Percentiles rank a stretch among this genome's conserved stretches.
phyloP scores from a whole-genome alignment of 1,284 basidiomycete genomes.

The Marasmius tenuissimus region DNA sequence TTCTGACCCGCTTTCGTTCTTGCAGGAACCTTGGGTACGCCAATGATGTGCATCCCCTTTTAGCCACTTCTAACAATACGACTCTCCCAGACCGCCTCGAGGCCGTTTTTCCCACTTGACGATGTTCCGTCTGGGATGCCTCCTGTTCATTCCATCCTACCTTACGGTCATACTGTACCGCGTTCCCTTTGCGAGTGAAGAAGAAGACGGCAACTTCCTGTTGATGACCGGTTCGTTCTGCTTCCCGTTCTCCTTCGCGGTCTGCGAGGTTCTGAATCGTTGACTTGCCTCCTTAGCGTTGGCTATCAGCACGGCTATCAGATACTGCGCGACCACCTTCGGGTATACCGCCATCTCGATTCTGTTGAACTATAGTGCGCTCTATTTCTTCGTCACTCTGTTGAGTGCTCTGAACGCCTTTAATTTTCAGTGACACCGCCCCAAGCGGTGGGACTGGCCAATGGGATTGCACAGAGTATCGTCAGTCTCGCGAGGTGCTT shows the following conservation, averaged over 20 bases:
- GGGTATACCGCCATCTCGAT: conserved; percentile 78
- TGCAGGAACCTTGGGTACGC: conserved; percentile 56
- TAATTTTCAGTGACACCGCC: conserved; percentile 71
- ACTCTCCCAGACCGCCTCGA: conserved; percentile 27
- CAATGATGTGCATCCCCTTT: not conserved
- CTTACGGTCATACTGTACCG: conserved; percentile 72
- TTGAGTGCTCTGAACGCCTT: conserved; percentile 2
- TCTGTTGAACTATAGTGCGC: conserved; percentile 77
- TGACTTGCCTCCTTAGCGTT: conserved; percentile 42
- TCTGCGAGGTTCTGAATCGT: not conserved
- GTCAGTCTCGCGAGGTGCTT: conserved; percentile 79
- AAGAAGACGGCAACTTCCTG: conserved; percentile 62
- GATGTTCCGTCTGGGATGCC: conserved; percentile 80
- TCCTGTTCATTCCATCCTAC: conserved; percentile 79
- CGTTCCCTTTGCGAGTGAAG: conserved; percentile 54
- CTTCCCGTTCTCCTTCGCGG: not conserved
- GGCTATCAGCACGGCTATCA: conserved; percentile 69
- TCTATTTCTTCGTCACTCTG: not conserved
- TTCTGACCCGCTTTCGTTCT: conserved; percentile 22
- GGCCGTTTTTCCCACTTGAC: conserved; percentile 82
- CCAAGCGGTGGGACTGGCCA: conserved; percentile 71
- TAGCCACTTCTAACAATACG: not conserved
- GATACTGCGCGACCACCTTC: conserved; percentile 78
- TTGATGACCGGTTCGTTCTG: conserved; percentile 65
- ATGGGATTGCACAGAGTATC: conserved; percentile 81